Conservation (phyloP, 2,329 filamentous ascomycete species). For the Botrytis byssoidea region DNA sequence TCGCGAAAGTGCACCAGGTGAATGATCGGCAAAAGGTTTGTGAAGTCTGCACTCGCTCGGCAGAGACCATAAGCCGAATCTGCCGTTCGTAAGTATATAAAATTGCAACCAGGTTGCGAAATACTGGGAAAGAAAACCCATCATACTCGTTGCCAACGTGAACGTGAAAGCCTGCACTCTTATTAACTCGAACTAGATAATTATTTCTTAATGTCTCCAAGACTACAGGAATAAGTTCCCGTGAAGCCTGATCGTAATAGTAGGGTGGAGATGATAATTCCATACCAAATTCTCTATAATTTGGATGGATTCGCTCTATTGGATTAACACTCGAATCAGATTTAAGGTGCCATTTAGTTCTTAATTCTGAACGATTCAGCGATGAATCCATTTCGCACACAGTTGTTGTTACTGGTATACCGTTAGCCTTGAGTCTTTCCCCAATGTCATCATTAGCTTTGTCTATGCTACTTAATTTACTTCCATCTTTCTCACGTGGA, state of each 20-base stretch:
- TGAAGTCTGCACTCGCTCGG: background rate
- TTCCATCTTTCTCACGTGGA: slow-evolving; percentile 1
- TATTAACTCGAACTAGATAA: slow-evolving; percentile 33
- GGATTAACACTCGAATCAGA: background rate
- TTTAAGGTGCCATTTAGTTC: background rate
- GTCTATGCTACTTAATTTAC: background rate
- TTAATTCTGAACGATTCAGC: background rate
- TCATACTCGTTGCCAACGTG: slow-evolving; percentile 37
- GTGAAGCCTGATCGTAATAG: slow-evolving; percentile 3
- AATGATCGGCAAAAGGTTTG: background rate
- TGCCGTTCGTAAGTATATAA: slow-evolving; percentile 35
- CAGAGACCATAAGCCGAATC: slow-evolving; percentile 20
- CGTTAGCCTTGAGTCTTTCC: background rate
- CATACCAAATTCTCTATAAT: slow-evolving; percentile 4
- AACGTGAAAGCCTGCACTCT: slow-evolving; percentile 35
- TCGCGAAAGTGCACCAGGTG: background rate
- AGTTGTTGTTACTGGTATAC: background rate
- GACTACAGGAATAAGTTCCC: slow-evolving; percentile 16
- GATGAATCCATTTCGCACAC: background rate
- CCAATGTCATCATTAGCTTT: background rate
- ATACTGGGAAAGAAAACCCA: slow-evolving; percentile 29
- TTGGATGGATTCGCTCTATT: background rate
- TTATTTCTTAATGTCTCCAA: slow-evolving; percentile 19
- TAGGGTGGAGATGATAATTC: slow-evolving; percentile 14
- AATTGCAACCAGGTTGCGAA: slow-evolving; percentile 37